Evolutionary conservation across 495 filamentous ascomycete species (phyloP).

Genomic region (Pyrenula aspistea): DNA sequence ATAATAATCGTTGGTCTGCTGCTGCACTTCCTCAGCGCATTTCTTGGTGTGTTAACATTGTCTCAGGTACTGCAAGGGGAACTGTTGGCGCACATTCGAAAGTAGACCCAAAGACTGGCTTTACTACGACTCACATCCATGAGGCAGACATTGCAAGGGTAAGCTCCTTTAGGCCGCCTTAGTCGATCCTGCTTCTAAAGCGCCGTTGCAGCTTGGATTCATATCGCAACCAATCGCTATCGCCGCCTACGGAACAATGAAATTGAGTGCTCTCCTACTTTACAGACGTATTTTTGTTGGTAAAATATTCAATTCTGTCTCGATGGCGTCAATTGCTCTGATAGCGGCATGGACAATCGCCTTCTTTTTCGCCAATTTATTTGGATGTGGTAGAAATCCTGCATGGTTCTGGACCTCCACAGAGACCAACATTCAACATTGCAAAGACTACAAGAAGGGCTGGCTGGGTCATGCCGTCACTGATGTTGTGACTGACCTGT

Average conservation of each 20-base stretch:
- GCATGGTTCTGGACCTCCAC: neutral
- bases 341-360: neutral
- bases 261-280: neutral
- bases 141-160: neutral
- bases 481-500: slow-evolving; percentile 1
- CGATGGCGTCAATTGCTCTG: neutral
- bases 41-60: neutral
- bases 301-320: neutral
- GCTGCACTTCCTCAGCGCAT: neutral
- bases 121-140: neutral
- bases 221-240: neutral
- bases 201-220: neutral
- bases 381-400: neutral
- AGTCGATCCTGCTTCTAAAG: neutral
- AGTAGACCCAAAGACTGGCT: neutral
- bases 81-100: neutral
- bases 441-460: neutral
- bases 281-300: neutral
- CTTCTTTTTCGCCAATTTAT: neutral
- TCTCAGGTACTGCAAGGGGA: neutral
- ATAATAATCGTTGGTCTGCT: neutral
- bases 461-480: neutral
- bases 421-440: neutral
- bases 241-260: neutral
- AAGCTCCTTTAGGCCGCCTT: neutral